A percentile compares a stretch with the other conserved stretches of the same genome.
phyloP scores from a whole-genome alignment of 108 stramenopile genomes.

The Bacterosira constricta region DNA sequence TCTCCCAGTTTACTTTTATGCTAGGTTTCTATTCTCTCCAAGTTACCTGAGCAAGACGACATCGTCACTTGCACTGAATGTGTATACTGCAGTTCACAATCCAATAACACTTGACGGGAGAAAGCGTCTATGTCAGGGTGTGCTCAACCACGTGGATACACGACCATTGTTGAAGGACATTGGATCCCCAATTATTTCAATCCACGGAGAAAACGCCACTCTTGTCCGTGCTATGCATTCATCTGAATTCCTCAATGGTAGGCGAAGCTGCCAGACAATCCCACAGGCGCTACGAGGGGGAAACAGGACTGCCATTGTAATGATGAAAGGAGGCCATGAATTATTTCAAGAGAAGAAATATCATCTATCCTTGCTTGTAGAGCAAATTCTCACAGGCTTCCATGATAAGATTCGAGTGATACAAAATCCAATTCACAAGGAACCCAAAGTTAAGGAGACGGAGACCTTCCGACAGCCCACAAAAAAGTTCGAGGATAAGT shows the following conservation, averaged over 20 bases:
- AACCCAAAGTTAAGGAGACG: background rate
- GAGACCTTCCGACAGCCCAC: background rate
- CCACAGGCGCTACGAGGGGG: constrained; percentile 59
- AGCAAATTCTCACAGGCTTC: constrained; percentile 77
- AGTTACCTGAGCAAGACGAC: constrained; percentile 81
- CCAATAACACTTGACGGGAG: constrained; percentile 80
- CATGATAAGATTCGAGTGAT: constrained; percentile 29
- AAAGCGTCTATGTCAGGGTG: constrained; percentile 76
- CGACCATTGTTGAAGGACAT: constrained; percentile 63
- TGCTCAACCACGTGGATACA: constrained; percentile 72
- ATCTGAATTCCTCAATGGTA: constrained; percentile 62
- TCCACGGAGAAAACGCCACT: constrained; percentile 76
- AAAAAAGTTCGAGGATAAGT: constrained; percentile 41
- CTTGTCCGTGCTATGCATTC: constrained; percentile 78
- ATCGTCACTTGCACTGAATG: constrained; percentile 83
- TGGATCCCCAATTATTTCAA: constrained; percentile 60
- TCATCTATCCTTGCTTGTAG: constrained; percentile 63
- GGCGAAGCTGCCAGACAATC: constrained; percentile 59
- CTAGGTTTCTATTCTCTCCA: constrained; percentile 80
- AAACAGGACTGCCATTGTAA: constrained; percentile 68
- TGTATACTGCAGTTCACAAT: constrained; percentile 89
- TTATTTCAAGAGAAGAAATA: constrained; percentile 83
- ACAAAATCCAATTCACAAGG: background rate
- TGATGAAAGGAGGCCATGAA: constrained; percentile 88
- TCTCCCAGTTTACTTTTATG: constrained; percentile 89